Percentiles rank a stretch among this genome's conserved stretches.
Evolutionary conservation across 1,139 yeast species (phyloP).

Genomic region (Yamadazyma membranifaciens): DNA sequence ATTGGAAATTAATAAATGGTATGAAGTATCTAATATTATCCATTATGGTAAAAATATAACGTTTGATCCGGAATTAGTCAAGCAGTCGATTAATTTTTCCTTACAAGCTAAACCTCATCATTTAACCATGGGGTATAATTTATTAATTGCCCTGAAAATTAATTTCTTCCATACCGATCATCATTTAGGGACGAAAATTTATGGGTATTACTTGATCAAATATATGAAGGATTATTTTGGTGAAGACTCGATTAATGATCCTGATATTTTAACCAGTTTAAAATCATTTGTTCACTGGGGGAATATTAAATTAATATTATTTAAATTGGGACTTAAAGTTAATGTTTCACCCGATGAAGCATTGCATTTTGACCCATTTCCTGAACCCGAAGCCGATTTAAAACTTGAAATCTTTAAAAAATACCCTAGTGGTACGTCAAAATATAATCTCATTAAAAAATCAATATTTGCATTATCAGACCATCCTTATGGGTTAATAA

Average conservation of each 20-base stretch:
- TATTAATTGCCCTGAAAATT: constrained; percentile 47
- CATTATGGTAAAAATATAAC: constrained; percentile 24
- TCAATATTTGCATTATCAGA: constrained; percentile 26
- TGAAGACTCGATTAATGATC: constrained; percentile 36
- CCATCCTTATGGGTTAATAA: constrained; percentile 22
- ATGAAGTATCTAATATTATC: constrained; percentile 45
- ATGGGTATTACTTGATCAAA: constrained; percentile 44
- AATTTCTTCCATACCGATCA: constrained; percentile 60
- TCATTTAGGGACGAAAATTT: constrained; percentile 50
- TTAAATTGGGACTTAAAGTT: constrained; percentile 40
- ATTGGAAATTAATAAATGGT: constrained; percentile 51
- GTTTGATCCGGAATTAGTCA: constrained; percentile 12
- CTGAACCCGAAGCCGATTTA: constrained; percentile 42
- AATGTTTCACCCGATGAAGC: constrained; percentile 28
- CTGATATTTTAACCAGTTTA: constrained; percentile 47
- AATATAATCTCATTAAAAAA: constrained; percentile 43
- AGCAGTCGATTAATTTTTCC: constrained; percentile 13
- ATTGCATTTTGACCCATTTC: constrained; percentile 37
- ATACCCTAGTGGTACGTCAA: constrained; percentile 57
- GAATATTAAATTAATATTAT: constrained; percentile 47
- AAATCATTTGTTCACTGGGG: constrained; percentile 61
- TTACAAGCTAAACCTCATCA: constrained; percentile 28
- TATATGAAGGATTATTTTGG: constrained; percentile 43
- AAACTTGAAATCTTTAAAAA: constrained; percentile 41
- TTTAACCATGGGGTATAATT: constrained; percentile 41